Evolutionary conservation across 495 filamentous ascomycete species (phyloP), one percentile per base, ranked within the genome.

Genomic region (Xylona heveae): DNA sequence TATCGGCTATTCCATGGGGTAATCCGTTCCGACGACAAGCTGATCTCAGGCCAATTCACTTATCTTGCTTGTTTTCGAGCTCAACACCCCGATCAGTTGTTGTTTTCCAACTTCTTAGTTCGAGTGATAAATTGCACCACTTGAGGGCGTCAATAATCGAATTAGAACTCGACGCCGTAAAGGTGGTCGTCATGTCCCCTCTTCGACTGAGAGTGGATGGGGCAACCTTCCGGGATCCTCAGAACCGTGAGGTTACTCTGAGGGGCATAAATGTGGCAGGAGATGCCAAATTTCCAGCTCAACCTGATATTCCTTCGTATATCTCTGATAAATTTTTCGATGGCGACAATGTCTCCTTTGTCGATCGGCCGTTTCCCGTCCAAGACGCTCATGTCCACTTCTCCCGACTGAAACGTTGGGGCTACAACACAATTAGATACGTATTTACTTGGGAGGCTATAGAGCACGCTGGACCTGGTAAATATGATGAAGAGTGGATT

Each of bases 361-460:
- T 84, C 35, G 71, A 66, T 20, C 68, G 81, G 12, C 88, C 88
- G 0, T 97, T 97, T 47, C 53, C 70, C 3, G 58, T 76, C 25
- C 68, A 78, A 31, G 82, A 93, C 22, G 80, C 88, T 1, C 73
- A 82, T 41, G 59, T 68, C 1, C 88, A 97, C 45, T 92, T 97
- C 49, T 66, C 77, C n/a, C 59, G 82, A 20, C 52, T 97, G 32
- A 73, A 74, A 38, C 75, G 73, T 38, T 92, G 67, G 59, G 88
- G 88, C 5, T 97, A 93, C 52, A 97, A 94, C 51, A 79, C 78
- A 1, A 85, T 97, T 31, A 65, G 88, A 44, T 97, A 97, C 47
- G 63, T 97, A 38, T 97, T 92, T 48, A 95, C 85, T 0, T 97
- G 88, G 88, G 88, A 97, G 49, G 85, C 88, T n/a, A 85, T 97